These are phyloP conservation scores for Aaosphaeria arxii DNA, from an alignment of 2,329 filamentous ascomycete species.

Conservation along the genomic window DNA sequence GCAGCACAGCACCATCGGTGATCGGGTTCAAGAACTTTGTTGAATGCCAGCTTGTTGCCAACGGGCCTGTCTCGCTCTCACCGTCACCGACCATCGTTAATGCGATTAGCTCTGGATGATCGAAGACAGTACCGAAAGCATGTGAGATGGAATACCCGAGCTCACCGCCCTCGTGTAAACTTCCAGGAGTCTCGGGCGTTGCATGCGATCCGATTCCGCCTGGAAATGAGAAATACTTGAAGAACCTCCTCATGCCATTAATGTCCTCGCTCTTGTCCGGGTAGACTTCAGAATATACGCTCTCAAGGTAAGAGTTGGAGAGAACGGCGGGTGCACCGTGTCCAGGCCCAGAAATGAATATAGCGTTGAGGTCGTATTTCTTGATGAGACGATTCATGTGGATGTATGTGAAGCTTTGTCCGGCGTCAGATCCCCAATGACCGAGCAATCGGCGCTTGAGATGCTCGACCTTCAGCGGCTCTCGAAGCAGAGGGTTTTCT, in stretches of 20 bases:
- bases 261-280: slow-evolving; percentile 68
- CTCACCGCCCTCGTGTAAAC: slow-evolving; percentile 76
- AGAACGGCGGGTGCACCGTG: slow-evolving; percentile 75
- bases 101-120: slow-evolving; percentile 71
- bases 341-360: slow-evolving; percentile 74
- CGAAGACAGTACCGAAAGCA: slow-evolving; percentile 74
- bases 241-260: slow-evolving; percentile 70
- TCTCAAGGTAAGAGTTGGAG: slow-evolving; percentile 74
- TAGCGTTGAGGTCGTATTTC: slow-evolving; percentile 70
- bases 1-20: slow-evolving; percentile 72
- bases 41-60: slow-evolving; percentile 78
- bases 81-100: slow-evolving; percentile 78
- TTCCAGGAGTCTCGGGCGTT: slow-evolving; percentile 75
- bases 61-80: slow-evolving; percentile 75
- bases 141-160: slow-evolving; percentile 79
- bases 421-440: slow-evolving; percentile 78
- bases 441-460: slow-evolving; percentile 72
- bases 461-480: slow-evolving; percentile 66
- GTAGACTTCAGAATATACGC: slow-evolving; percentile 74
- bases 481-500: slow-evolving; percentile 68
- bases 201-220: slow-evolving; percentile 76
- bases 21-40: slow-evolving; percentile 81
- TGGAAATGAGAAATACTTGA: slow-evolving; percentile 81
- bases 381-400: slow-evolving; percentile 81
- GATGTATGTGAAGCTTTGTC: slow-evolving; percentile 77